phyloP scores from a whole-genome alignment of 2,329 filamentous ascomycete genomes.

The Alternaria brassicae region DNA sequence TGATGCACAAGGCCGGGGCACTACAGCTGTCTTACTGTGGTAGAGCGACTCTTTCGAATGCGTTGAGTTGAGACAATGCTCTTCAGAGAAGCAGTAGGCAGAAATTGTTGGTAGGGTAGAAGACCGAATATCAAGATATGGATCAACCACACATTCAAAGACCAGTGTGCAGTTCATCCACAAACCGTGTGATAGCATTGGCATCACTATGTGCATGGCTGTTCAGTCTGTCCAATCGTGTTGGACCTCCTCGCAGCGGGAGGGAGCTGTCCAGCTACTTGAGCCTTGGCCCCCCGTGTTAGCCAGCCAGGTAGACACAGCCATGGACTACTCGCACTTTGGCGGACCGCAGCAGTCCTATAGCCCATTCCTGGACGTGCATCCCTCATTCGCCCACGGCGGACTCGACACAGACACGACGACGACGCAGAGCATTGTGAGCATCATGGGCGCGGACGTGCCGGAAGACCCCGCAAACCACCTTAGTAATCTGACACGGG shows the following conservation, averaged over 20 bases:
- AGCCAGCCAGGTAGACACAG: neutral
- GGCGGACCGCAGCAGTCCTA: slow-evolving; percentile 55
- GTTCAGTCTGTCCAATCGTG: slow-evolving; percentile 12
- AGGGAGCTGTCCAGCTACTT: slow-evolving; percentile 19
- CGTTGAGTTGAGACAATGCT: neutral
- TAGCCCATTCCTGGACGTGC: slow-evolving; percentile 56
- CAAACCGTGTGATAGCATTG: slow-evolving; percentile 19
- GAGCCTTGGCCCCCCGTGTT: neutral
- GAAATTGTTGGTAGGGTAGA: neutral
- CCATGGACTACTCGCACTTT: slow-evolving; percentile 67
- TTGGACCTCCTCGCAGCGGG: slow-evolving; percentile 16
- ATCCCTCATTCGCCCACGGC: slow-evolving; percentile 43
- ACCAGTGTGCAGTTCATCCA: slow-evolving; percentile 5
- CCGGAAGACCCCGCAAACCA: neutral
- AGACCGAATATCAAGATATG: neutral
- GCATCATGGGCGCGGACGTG: slow-evolving; percentile 20
- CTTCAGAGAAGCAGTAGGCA: neutral
- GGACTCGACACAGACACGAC: slow-evolving; percentile 50
- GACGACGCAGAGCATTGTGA: slow-evolving; percentile 44
- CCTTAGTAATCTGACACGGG: slow-evolving; percentile 30
- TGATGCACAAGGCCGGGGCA: neutral
- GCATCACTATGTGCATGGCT: slow-evolving; percentile 13
- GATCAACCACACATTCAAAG: neutral
- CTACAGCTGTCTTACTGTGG: neutral
- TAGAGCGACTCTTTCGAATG: neutral